Percentiles rank a stretch among this genome's conserved stretches.
These are phyloP conservation scores for Cucurbita maxima DNA, from an alignment of 306 rosid species.

Conservation along the genomic window DNA sequence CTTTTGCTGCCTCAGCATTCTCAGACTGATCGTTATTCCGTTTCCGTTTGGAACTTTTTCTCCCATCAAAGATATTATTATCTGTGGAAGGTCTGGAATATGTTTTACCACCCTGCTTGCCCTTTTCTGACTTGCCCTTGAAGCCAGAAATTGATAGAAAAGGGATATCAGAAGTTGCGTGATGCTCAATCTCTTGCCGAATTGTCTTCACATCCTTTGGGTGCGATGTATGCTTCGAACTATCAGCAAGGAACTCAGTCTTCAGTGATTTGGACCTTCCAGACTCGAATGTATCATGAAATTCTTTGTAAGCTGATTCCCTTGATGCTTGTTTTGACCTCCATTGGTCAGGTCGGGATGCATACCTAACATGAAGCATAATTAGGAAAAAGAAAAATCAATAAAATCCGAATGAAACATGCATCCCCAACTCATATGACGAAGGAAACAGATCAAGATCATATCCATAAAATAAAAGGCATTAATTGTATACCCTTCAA, in stretches of 20 bases:
- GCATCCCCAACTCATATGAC: not conserved
- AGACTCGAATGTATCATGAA: constrained; percentile 52
- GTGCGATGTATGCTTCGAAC: constrained; percentile 22
- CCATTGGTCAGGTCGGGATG: constrained; percentile 75
- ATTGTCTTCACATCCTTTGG: constrained; percentile 36
- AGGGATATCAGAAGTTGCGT: constrained; percentile 35
- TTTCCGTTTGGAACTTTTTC: constrained; percentile 20
- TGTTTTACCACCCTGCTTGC: constrained; percentile 18
- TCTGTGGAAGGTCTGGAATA: constrained; percentile 16
- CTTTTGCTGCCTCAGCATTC: not conserved
- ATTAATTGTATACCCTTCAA: constrained; percentile 45
- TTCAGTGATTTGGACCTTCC: constrained; percentile 27
- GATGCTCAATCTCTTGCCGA: constrained; percentile 50
- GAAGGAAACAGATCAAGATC: not conserved
- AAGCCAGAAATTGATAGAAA: constrained; percentile 43
- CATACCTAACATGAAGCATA: constrained; percentile 38
- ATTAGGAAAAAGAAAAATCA: not conserved
- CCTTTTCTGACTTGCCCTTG: constrained; percentile 30
- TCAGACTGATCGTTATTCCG: not conserved
- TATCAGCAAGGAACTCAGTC: constrained; percentile 33
- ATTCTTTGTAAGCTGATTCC: constrained; percentile 59
- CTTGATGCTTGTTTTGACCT: constrained; percentile 70
- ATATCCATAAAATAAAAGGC: not conserved
- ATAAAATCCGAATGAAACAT: not conserved
- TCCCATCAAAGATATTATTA: constrained; percentile 19